Conservation (phyloP, 768 basidiomycete genomes). For the Artomyces pyxidatus region DNA sequence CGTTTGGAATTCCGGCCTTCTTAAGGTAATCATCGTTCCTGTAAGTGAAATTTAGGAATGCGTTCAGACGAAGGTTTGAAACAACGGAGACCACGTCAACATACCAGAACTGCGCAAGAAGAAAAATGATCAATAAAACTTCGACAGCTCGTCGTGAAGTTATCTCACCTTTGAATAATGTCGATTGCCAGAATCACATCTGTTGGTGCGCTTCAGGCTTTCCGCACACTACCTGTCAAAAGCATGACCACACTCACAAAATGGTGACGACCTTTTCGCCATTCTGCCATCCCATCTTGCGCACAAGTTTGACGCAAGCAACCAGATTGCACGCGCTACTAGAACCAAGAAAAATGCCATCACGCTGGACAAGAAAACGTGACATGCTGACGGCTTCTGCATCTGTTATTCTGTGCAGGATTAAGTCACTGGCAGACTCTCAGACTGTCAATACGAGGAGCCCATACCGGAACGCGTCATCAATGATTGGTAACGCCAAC, state of each 20-base stretch:
- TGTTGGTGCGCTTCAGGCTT: conserved; percentile 26
- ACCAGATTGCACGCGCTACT: conserved; percentile 95
- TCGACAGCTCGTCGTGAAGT: conserved; percentile 1
- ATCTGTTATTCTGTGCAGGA: conserved; percentile 68
- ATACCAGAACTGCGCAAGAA: conserved; percentile 39
- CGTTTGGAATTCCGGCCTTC: conserved; percentile 33
- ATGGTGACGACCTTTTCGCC: conserved; percentile 80
- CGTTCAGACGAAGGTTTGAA: background rate
- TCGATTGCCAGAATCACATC: conserved; percentile 81
- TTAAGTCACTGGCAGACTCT: background rate
- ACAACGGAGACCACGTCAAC: conserved; percentile 7
- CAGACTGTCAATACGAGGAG: background rate
- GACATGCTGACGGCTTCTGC: conserved; percentile 95
- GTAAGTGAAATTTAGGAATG: background rate
- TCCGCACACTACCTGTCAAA: background rate
- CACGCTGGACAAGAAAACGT: conserved; percentile 80
- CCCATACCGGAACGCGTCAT: conserved; percentile 77
- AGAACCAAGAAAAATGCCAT: conserved; percentile 92
- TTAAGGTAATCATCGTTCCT: conserved; percentile 49
- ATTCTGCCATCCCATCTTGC: conserved; percentile 57
- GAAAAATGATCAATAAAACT: background rate
- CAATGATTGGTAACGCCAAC: conserved; percentile 73
- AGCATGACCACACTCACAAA: conserved; percentile 41
- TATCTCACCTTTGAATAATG: conserved; percentile 91
- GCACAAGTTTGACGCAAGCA: conserved; percentile 78